phyloP scores from a whole-genome alignment of 1,284 basidiomycete genomes.

The Afroboletus lepidellus region DNA sequence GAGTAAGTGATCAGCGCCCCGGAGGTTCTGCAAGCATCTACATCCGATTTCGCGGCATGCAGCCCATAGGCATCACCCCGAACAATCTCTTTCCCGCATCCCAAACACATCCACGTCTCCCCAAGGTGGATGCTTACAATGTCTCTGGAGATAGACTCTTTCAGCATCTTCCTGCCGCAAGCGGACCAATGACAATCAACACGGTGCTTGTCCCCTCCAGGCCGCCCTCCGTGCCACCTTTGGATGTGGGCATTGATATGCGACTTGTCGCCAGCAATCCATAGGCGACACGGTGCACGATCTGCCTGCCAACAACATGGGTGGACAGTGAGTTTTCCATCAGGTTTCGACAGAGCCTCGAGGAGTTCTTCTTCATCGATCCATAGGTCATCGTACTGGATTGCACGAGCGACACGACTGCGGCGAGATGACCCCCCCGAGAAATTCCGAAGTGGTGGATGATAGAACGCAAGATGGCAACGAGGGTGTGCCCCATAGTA shows the following conservation, averaged over 20 bases:
- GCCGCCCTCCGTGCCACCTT: constrained; percentile 14
- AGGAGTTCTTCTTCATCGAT: constrained; percentile 15
- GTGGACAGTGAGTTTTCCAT: constrained; percentile 1
- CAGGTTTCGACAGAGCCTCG: neutral
- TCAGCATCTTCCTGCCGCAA: constrained; percentile 7
- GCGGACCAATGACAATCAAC: constrained; percentile 10
- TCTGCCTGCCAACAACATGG: constrained; percentile 11
- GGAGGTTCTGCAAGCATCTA: neutral
- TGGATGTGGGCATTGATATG: constrained; percentile 11
- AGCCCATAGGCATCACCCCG: constrained; percentile 6
- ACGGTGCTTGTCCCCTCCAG: constrained; percentile 12
- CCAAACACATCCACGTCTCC: constrained; percentile 13
- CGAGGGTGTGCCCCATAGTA: neutral
- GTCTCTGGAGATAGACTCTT: constrained; percentile 16
- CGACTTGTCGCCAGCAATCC: constrained; percentile 12
- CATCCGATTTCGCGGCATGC: neutral
- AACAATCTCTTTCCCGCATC: constrained; percentile 1
- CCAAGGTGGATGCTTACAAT: constrained; percentile 8
- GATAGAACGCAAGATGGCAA: too few relatives aligned
- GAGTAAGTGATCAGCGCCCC: constrained; percentile 9
- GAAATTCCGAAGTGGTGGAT: too few relatives aligned
- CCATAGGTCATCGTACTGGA: constrained; percentile 7
- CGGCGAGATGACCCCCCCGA: neutral
- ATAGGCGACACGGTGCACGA: constrained; percentile 9
- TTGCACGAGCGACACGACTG: constrained; percentile 1